Evolutionary conservation across 768 basidiomycete species (phyloP).

Genomic region (Russula virescens): DNA sequence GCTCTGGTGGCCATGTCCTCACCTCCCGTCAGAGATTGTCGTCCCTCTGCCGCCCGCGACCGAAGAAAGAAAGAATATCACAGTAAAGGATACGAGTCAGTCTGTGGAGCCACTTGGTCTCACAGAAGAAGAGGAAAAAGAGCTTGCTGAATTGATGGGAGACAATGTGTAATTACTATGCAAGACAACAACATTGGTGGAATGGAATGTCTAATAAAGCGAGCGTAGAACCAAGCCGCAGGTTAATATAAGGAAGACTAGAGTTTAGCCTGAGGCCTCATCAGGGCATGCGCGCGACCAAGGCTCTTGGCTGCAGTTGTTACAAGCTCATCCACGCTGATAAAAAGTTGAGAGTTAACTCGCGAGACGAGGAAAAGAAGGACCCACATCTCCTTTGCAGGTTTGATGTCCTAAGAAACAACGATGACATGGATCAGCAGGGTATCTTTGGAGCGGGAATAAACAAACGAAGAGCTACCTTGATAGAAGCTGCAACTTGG

Average conservation of each 20-base stretch:
- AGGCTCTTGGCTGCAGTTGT: conserved; percentile 58
- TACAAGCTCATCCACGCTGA: conserved; percentile 78
- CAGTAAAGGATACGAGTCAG: background rate
- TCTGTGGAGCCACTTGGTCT: conserved; percentile 34
- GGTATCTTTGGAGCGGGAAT: background rate
- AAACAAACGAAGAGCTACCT: conserved; percentile 28
- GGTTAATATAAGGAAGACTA: conserved; percentile 26
- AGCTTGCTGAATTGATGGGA: conserved; percentile 75
- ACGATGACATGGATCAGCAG: conserved; percentile 6
- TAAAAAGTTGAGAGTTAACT: conserved; percentile 11
- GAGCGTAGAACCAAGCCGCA: background rate
- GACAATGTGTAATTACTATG: conserved; percentile 20
- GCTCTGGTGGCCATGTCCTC: background rate
- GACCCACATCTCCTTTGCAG: conserved; percentile 77
- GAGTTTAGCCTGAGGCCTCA: conserved; percentile 47
- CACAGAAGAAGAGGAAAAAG: conserved; percentile 86
- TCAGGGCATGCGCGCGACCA: conserved; percentile 37
- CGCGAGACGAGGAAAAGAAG: background rate
- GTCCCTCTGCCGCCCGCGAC: background rate
- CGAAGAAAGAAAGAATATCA: background rate
- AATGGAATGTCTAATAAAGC: background rate
- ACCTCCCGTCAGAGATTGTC: conserved; percentile 7
- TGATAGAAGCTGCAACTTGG: conserved; percentile 66
- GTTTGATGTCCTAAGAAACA: conserved; percentile 59
- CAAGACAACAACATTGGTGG: background rate